Conservation (phyloP, 768 basidiomycete species). For the Kwoniella shandongensis region DNA sequence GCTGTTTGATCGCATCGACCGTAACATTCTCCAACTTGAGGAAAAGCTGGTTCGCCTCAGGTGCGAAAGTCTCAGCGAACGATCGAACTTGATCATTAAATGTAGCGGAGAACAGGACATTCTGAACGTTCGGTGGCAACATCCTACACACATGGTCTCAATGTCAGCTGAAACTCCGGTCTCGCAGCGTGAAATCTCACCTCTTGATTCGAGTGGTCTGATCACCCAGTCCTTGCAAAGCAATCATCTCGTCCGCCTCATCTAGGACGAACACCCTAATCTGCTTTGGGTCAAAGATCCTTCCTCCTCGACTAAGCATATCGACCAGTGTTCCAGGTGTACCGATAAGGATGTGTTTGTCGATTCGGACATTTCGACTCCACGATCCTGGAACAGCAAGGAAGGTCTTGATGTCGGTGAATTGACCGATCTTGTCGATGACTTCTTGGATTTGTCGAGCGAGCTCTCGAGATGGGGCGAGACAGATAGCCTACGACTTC, state of each 20-base stretch:
- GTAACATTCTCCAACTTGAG: constrained; percentile 89
- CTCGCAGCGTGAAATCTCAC: constrained; percentile 57
- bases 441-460: constrained; percentile 98
- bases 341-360: constrained; percentile 89
- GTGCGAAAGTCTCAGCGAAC: constrained; percentile 93
- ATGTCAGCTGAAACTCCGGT: background rate
- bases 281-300: constrained; percentile 71
- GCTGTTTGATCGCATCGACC: constrained; percentile 91
- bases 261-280: constrained; percentile 94
- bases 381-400: constrained; percentile 84
- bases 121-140: constrained; percentile 60
- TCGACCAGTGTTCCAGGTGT: constrained; percentile 95
- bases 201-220: constrained; percentile 92
- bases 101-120: constrained; percentile 96
- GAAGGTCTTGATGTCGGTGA: constrained; percentile 86
- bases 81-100: constrained; percentile 89
- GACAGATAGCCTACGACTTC: constrained; percentile 74
- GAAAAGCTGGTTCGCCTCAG: constrained; percentile 92
- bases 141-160: constrained; percentile 58
- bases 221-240: constrained; percentile 82
- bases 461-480: constrained; percentile 96
- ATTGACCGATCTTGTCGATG: constrained; percentile 90
- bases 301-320: constrained; percentile 66
- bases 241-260: constrained; percentile 99
- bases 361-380: constrained; percentile 57